phyloP scores from a whole-genome alignment of 2,329 filamentous ascomycete genomes.

The Fusarium palustre region DNA sequence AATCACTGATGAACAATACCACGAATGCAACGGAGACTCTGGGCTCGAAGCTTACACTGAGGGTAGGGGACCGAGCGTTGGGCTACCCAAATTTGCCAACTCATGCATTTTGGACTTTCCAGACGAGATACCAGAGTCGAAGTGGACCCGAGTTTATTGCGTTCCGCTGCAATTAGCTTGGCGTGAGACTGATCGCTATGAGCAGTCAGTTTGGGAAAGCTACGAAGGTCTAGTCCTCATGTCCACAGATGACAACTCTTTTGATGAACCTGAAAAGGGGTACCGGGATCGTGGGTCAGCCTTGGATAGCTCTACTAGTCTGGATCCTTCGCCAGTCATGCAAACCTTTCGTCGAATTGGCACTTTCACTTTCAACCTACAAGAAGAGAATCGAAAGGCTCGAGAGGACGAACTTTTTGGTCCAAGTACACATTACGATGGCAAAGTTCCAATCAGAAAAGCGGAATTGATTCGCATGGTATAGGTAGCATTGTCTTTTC shows the following conservation, averaged over 20 bases:
- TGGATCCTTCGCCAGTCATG: not conserved
- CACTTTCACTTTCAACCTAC: conserved; percentile 2
- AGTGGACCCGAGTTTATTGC: not conserved
- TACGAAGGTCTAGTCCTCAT: not conserved
- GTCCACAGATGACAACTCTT: not conserved
- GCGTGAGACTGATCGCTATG: conserved; percentile 14
- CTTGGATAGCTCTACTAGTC: rapidly evolving
- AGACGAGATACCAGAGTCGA: rapidly evolving
- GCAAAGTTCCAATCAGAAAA: not conserved
- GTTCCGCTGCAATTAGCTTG: not conserved
- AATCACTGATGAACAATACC: not conserved
- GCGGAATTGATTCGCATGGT: not conserved
- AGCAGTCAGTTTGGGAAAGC: conserved; percentile 11
- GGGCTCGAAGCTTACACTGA: rapidly evolving
- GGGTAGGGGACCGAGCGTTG: not conserved
- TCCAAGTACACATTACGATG: not conserved
- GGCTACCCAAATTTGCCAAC: not conserved
- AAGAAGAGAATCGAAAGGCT: not conserved
- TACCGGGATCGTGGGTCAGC: rapidly evolving
- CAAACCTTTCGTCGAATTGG: not conserved
- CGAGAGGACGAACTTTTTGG: not conserved
- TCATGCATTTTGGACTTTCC: not conserved
- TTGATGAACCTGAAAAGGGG: rapidly evolving
- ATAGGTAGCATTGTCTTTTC: not conserved
- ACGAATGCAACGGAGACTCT: rapidly evolving